Evolutionary conservation across 2,329 filamentous ascomycete genomes (phyloP), one percentile per base, ranked within the genome.

Genomic region (Fusarium sp.): DNA sequence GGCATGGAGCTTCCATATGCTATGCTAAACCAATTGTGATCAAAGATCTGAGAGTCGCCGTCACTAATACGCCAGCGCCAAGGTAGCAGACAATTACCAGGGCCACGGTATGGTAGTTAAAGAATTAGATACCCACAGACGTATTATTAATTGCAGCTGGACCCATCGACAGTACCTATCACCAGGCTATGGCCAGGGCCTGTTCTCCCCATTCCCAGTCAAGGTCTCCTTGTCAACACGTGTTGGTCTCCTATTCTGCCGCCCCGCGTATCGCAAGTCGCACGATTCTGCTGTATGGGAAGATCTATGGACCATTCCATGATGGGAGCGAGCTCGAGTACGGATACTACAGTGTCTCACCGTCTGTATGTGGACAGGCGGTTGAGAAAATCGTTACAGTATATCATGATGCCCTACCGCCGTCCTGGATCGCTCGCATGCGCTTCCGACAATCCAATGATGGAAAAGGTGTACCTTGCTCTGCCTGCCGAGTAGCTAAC

Each of bases 221-320:
- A 17, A 47, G 48, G 31, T 25, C 41, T 58, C 31, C 47, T 23
- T 66, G 56, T 50, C 53, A 68, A 68, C 55, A 69, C 55, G 60
- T 69, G 66, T 68, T 69, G 51, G 33, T 53, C 50, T 65, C 57
- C 62, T 62, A 48, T 68, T 58, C 50, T 65, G 46, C 53, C 49
- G 32, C 33, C 45, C 63, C 54, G 32, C 50, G 48, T 53, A 55
- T 49, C 33, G 27, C 47, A 42, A 53, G 36, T 68, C 60, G 63
- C 53, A 52, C 60, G 61, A 70, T 67, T 54, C 25, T 49, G 39
- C 48, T 59, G 39, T 60, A 53, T 46, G 31, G 41, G 37, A 59
- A 43, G 39, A 59, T 46, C 38, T 55, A 52, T 54, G 41, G 23
- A 31, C 37, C 44, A 37, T 36, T 42, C 36, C 41, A 29, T 13